Percentiles rank a stretch among this genome's conserved stretches.
Conservation (phyloP, 2,329 filamentous ascomycete genomes). For the Xylaria hypoxylon region DNA sequence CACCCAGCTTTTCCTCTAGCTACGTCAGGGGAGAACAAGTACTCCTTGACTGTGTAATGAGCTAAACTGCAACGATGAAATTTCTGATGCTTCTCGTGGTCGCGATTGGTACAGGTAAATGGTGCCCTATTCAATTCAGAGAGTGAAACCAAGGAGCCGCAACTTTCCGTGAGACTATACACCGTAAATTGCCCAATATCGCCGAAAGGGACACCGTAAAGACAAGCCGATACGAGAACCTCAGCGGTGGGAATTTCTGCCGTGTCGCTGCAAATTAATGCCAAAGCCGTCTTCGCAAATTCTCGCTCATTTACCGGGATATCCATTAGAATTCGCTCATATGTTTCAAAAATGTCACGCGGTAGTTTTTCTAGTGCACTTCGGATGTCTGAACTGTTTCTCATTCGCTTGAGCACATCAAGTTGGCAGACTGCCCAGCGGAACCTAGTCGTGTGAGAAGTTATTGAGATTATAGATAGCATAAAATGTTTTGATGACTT, state of each 20-base stretch:
- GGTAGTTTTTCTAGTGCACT: slow-evolving; percentile 39
- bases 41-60: slow-evolving; percentile 49
- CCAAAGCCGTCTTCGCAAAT: slow-evolving; percentile 46
- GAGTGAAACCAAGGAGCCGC: slow-evolving; percentile 45
- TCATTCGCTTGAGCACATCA: slow-evolving; percentile 42
- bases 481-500: slow-evolving; percentile 21
- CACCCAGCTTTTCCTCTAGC: slow-evolving; percentile 36
- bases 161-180: slow-evolving; percentile 34
- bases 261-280: slow-evolving; percentile 46
- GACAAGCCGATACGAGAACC: slow-evolving; percentile 43
- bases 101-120: slow-evolving; percentile 24
- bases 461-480: background rate
- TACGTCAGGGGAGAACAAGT: slow-evolving; percentile 40
- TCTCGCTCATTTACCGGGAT: slow-evolving; percentile 36
- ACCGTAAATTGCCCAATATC: slow-evolving; percentile 37
- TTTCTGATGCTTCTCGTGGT: slow-evolving; percentile 18
- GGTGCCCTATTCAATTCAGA: slow-evolving; percentile 31
- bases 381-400: slow-evolving; percentile 29
- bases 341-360: slow-evolving; percentile 45
- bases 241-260: slow-evolving; percentile 43
- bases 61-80: slow-evolving; percentile 41
- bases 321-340: slow-evolving; percentile 44
- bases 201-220: slow-evolving; percentile 42
- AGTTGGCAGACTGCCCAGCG: slow-evolving; percentile 48
- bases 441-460: slow-evolving; percentile 41